These are phyloP conservation scores for Podospora sp. DNA, from an alignment of 495 filamentous ascomycete species.

Conservation along the genomic window DNA sequence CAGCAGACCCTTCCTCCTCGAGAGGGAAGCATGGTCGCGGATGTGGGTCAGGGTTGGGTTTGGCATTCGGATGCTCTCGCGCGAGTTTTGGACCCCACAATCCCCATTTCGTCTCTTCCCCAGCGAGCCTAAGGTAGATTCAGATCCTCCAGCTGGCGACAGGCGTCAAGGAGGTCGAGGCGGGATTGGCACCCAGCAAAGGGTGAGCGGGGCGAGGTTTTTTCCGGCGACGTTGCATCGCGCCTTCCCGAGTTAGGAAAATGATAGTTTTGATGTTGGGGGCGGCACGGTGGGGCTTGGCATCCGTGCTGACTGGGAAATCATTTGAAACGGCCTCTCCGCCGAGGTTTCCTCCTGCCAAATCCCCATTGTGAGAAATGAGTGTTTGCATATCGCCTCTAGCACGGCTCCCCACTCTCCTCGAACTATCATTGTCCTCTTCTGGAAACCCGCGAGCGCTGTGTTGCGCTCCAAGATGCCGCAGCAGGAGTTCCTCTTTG, in stretches of 20 bases:
- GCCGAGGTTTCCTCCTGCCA: background rate
- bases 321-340: background rate
- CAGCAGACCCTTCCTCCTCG: too few species aligned
- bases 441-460: background rate
- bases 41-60: too few species aligned
- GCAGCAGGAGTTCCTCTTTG: conserved; percentile 26
- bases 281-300: background rate
- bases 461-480: conserved; percentile 5
- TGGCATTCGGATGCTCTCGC: too few species aligned
- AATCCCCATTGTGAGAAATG: background rate
- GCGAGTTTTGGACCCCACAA: too few species aligned
- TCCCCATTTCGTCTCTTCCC: too few species aligned
- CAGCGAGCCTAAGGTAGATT: too few species aligned
- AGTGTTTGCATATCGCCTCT: background rate
- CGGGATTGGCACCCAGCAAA: too few species aligned
- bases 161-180: too few species aligned
- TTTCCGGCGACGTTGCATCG: background rate
- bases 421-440: conserved; percentile 14
- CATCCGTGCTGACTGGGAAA: background rate
- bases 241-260: conserved; percentile 1
- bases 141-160: too few species aligned
- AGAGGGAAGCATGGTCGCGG: too few species aligned
- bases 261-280: conserved; percentile 1
- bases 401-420: background rate
- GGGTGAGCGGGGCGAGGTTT: background rate